Base-by-base conservation (phyloP, 139 green algal species). In the Asterochloris sp. region DNA sequence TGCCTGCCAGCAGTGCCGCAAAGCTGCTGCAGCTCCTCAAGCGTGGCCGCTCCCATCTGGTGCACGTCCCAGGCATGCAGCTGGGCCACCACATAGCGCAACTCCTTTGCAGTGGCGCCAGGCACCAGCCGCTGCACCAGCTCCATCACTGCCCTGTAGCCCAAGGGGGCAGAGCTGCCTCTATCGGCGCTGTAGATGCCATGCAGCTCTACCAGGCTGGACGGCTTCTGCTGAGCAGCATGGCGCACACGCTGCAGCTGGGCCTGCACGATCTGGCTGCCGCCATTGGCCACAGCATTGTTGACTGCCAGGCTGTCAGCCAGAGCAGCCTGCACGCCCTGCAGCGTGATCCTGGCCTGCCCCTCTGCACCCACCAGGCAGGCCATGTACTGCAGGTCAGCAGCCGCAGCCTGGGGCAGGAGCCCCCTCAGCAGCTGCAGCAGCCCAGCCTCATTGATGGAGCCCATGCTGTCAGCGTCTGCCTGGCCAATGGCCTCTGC, bases 291-390 rank as follows among this genome's bases (percentile, higher is more conserved):
- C 26, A 82, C 69, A 23, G 78, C 78, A n/a, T 74, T 62, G 54
- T 19, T 21, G 13, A 62, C 63, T 38, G 47, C 61, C 63, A 82
- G 14, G 63, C 62, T 74, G 11, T 27, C 78, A 11, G 61, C 15
- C 12, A 82, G 23, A 15, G 88, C 86, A 12, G 47, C 75, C 29
- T 91, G 38, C 78, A 93, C 71, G 69, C 91, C 89, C 0, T 78
- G 24, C 26, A 86, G 74, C 0, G 83, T 85, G 23, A 89, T 84
- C 24, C 86, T 73, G 61, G 82, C 87, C 13, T 90, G 83, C 12
- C 82, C 83, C 68, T 87, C 78, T 26, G 78, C 63, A 68, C 87
- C 87, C 71, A 89, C 75, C 83, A 89, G 84, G 54, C 61, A 64
- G 13, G 60, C 24, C 12, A 82, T 64, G 62, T 74, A 64, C 63